These are phyloP conservation scores for Psilocybe tampanensis DNA, from an alignment of 768 basidiomycete genomes.

Conservation along the genomic window DNA sequence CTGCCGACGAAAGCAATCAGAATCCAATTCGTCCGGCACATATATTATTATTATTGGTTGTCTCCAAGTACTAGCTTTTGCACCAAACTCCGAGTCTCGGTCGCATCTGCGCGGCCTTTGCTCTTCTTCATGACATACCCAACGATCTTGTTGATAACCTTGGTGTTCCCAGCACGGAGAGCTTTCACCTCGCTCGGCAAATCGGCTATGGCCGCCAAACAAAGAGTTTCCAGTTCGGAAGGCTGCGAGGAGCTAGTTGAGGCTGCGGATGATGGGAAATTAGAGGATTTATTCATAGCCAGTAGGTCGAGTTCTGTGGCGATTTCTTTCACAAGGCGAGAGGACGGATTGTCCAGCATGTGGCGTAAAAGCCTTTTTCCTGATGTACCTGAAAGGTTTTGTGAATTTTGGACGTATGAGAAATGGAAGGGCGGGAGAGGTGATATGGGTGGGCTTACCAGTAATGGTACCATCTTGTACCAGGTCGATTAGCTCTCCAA, in stretches of 20 bases:
- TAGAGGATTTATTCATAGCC: constrained; percentile 31
- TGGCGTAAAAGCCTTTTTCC: constrained; percentile 78
- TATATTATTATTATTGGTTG: constrained; percentile 2
- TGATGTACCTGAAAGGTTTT: constrained; percentile 61
- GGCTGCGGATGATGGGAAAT: constrained; percentile 4
- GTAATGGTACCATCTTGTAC: constrained; percentile 70
- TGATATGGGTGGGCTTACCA: constrained; percentile 41
- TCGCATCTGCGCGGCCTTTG: constrained; percentile 78
- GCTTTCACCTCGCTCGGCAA: constrained; percentile 71
- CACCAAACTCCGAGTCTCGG: constrained; percentile 52
- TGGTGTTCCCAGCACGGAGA: constrained; percentile 68
- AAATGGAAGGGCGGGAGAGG: not conserved
- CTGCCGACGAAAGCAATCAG: no score
- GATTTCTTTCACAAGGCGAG: constrained; percentile 39
- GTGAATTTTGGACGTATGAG: not conserved
- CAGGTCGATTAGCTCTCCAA: constrained; percentile 80
- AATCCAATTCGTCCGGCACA: not conserved
- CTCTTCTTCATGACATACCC: constrained; percentile 86
- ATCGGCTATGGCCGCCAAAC: constrained; percentile 61
- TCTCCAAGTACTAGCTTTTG: constrained; percentile 40
- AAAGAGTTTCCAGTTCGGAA: constrained; percentile 51
- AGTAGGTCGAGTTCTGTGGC: constrained; percentile 52
- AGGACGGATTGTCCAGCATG: constrained; percentile 53
- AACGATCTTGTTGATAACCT: constrained; percentile 79
- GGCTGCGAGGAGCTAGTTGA: constrained; percentile 13